A percentile compares a stretch with the other conserved stretches of the same genome.
Evolutionary conservation across 2,329 filamentous ascomycete species (phyloP).

Genomic region (Botrytis sinoallii): DNA sequence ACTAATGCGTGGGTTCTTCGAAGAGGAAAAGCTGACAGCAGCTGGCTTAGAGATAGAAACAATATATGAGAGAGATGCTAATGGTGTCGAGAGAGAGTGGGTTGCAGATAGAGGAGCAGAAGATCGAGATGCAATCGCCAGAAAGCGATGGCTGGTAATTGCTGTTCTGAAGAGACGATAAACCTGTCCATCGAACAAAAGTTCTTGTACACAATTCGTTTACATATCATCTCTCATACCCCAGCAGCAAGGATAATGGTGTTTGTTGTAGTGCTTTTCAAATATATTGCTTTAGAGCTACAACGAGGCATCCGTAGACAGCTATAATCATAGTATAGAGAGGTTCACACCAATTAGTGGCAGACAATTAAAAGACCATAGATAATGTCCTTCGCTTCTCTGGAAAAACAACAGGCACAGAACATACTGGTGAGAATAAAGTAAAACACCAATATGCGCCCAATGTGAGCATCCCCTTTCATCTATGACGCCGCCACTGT

Average conservation of each 20-base stretch:
- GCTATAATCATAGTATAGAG: not conserved
- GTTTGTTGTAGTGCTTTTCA: not conserved
- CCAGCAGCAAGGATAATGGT: not conserved
- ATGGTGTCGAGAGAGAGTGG: conserved; percentile 62
- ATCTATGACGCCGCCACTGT: not conserved
- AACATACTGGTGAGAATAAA: not conserved
- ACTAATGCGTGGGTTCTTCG: conserved; percentile 66
- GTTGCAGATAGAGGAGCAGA: conserved; percentile 57
- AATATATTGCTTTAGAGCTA: not conserved
- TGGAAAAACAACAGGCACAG: not conserved
- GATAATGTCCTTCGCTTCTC: not conserved
- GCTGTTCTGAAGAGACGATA: conserved; percentile 45
- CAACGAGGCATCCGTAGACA: not conserved
- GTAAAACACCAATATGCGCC: not conserved
- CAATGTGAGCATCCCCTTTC: not conserved
- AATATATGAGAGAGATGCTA: conserved; percentile 67
- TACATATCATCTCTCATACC: not conserved
- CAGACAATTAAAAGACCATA: conserved; percentile 10
- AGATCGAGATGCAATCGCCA: conserved; percentile 55
- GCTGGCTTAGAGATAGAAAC: conserved; percentile 58
- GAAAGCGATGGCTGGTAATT: conserved; percentile 70
- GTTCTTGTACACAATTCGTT: not conserved
- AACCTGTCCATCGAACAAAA: not conserved
- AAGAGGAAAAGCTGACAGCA: conserved; percentile 43
- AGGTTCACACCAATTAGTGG: conserved; percentile 4